Evolutionary conservation across 1,284 basidiomycete species (phyloP), one percentile per base, ranked within the genome.

Genomic region (Moesziomyces globuligerus): DNA sequence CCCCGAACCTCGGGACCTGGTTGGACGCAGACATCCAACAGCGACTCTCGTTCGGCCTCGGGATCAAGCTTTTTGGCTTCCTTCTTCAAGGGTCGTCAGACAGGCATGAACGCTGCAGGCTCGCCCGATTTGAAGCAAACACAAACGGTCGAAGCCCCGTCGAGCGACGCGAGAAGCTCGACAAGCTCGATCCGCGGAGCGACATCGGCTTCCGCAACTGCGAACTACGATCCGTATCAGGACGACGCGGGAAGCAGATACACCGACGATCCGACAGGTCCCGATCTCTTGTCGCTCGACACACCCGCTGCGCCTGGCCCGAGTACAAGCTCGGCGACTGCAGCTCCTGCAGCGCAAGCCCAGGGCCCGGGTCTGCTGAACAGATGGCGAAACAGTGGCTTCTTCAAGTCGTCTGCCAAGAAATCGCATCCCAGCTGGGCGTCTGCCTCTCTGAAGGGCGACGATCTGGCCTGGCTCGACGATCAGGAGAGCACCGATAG

Each of bases 401-500:
- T 71, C 2, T 71, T 71, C 48, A 57, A 52, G 36, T 28, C 49
- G 7, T 58, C 58, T 15, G 24, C 49, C 25, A 60, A 56, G 34
- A 59, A 56, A 29, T 24, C 41, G 13, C 49, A 46, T 38, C 46
- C 57, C 17, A 43, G 39, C 28, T 59, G 60, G 60, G 51, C 56
- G 17, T 51, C 52, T 5, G 17, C 46, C 10, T 46, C 43, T 10
- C 15, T 65, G n/a, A 43, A 24, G 8, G 47, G 34, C 2, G 56
- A 60, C 38, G 61, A 71, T 18, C 41, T 71, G n/a, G 51, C 58
- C 48, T 71, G 68, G 68, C 57, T 71, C 8, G 68, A 71, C n/a
- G 47, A 57, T 13, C 56, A 65, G 9, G 53, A 57, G 8, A 64
- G 51, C 25, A 41, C 45, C 17, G 52, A 67, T 10, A 56, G 52